phyloP scores from a whole-genome alignment of 805 yeast genomes.

The Hanseniaspora mollemarum region DNA sequence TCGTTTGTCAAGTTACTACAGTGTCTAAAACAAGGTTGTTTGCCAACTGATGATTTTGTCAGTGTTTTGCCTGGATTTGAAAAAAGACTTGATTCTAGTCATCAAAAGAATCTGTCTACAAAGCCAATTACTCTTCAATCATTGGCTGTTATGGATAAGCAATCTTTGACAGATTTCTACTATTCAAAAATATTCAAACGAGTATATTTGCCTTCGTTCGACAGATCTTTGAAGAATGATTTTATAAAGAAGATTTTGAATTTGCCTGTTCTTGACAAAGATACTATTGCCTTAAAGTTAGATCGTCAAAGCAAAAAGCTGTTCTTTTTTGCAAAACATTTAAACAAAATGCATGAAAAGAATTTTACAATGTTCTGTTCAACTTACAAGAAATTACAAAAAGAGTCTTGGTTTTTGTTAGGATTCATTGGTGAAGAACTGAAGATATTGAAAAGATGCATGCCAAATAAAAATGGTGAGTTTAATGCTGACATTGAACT shows the following conservation, averaged over 20 bases:
- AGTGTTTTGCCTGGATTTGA: slow-evolving; percentile 33
- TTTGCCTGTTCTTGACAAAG: slow-evolving; percentile 48
- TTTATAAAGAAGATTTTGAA: slow-evolving; percentile 44
- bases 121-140: slow-evolving; percentile 18
- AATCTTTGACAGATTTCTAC: slow-evolving; percentile 24
- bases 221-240: slow-evolving; percentile 33
- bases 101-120: slow-evolving; percentile 18
- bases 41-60: slow-evolving; percentile 72
- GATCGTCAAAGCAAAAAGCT: slow-evolving; percentile 34
- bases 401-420: slow-evolving; percentile 85
- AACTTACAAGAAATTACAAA: slow-evolving; percentile 77
- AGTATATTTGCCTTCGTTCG: slow-evolving; percentile 32
- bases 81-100: slow-evolving; percentile 24
- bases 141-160: slow-evolving; percentile 36
- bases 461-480: slow-evolving; percentile 38
- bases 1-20: slow-evolving; percentile 62
- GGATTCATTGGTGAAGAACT: slow-evolving; percentile 44
- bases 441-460: slow-evolving; percentile 59
- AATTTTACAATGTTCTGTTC: slow-evolving; percentile 67
- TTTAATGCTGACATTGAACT: slow-evolving; percentile 38
- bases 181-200: slow-evolving; percentile 15
- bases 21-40: slow-evolving; percentile 74
- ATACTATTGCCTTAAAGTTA: slow-evolving; percentile 26
- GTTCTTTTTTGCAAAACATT: slow-evolving; percentile 41
- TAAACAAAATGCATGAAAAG: slow-evolving; percentile 35